Conservation (phyloP, 805 yeast genomes). For the Myxozyma melibiosi region DNA sequence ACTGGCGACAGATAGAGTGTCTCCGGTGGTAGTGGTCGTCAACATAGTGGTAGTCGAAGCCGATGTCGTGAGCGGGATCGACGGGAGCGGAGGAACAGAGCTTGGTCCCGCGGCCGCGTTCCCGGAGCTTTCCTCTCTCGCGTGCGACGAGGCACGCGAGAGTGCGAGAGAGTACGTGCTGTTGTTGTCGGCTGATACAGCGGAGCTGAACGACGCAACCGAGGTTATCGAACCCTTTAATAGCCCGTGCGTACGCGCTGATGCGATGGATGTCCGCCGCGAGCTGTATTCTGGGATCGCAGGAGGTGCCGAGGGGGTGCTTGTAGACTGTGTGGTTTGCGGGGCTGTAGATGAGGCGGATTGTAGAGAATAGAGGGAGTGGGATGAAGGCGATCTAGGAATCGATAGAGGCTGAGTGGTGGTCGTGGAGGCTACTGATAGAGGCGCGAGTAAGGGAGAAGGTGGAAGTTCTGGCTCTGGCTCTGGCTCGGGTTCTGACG, state of each 20-base stretch:
- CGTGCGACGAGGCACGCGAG: neutral
- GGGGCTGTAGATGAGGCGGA: too few species aligned
- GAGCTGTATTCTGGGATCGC: slow-evolving; percentile 8
- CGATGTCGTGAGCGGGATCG: too few species aligned
- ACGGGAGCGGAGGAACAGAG: neutral
- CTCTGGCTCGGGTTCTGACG: neutral
- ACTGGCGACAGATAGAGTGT: neutral
- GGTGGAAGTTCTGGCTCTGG: neutral
- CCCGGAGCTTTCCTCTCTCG: neutral
- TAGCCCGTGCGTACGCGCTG: neutral
- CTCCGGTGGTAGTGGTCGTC: neutral
- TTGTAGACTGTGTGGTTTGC: too few species aligned
- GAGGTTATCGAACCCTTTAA: slow-evolving; percentile 1
- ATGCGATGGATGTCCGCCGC: slow-evolving; percentile 3
- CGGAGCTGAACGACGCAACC: neutral
- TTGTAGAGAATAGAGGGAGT: too few species aligned
- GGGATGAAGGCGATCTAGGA: too few species aligned
- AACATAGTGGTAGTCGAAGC: too few species aligned
- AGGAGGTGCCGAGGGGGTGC: neutral
- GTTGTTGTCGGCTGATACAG: neutral
- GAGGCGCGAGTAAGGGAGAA: too few species aligned
- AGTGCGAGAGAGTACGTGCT: neutral
- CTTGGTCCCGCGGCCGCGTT: neutral
- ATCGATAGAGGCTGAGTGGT: too few species aligned
- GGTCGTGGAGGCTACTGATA: too few species aligned